Evolutionary conservation across 2,329 filamentous ascomycete species (phyloP).

Genomic region (Rosellinia necatrix): DNA sequence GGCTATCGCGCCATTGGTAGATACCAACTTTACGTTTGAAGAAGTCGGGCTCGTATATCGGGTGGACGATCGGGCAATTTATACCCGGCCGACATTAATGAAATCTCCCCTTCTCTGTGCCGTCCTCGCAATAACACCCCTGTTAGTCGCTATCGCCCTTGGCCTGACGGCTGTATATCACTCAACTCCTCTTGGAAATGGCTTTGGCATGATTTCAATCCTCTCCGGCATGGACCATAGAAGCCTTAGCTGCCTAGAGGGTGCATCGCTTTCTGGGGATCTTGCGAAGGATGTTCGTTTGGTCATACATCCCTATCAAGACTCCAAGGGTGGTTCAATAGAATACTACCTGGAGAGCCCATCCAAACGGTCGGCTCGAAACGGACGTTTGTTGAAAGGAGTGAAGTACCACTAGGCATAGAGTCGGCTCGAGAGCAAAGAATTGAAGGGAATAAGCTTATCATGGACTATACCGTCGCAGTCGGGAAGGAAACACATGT

Average conservation of each 20-base stretch:
- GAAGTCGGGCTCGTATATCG: background rate
- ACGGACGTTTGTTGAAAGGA: too few species aligned
- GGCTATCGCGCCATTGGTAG: too few species aligned
- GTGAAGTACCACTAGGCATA: too few species aligned
- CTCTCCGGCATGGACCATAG: background rate
- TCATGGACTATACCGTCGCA: too few species aligned
- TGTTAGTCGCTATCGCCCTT: background rate
- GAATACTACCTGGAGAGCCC: too few species aligned
- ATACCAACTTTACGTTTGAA: background rate
- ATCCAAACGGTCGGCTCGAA: too few species aligned
- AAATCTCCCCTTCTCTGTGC: background rate
- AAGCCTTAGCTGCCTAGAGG: background rate
- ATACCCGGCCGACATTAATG: background rate
- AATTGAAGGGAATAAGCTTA: too few species aligned
- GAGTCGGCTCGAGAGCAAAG: too few species aligned
- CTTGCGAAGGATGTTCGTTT: background rate
- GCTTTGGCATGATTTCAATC: background rate
- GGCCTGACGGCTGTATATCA: background rate
- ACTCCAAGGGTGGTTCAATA: too few species aligned
- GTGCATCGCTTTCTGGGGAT: background rate
- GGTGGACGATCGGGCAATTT: background rate
- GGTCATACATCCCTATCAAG: background rate
- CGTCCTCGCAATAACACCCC: background rate
- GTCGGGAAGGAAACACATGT: too few species aligned
- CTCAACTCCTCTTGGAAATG: background rate